Base-by-base conservation (phyloP, 108 stramenopile genomes). In the Seminavis robusta region DNA sequence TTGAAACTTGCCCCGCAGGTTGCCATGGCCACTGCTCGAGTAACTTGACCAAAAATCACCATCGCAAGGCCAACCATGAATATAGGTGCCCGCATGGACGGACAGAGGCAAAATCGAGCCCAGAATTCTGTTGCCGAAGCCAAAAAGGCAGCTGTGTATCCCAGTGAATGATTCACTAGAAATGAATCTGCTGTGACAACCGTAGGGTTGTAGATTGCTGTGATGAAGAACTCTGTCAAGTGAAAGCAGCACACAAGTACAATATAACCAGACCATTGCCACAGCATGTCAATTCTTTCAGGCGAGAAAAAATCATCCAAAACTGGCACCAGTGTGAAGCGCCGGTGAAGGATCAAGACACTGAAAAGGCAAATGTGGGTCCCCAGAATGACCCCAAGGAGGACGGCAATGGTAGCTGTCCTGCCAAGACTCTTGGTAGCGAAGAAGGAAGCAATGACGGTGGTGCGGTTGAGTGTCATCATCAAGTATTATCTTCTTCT, bases 1-100 rank as follows among this genome's bases (percentile, higher is more conserved):
- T 94, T 90, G 75, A 98, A 98, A 59, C 92, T 90, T 63, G 76
- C 79, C 0, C 94, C 95, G 49, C 90, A 92, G 11, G 92, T 94
- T 33, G 74, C 63, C 94, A 98, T 96, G 47, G 98, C 96, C 46
- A 72, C 61, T 31, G 88, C 66, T 19, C 98, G 90, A 42, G 92
- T 74, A 0, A 55, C 54, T 61, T 96, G 95, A 11, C 94, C 86
- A 20, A 65, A 26, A 1, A 90, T 21, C 5, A 87, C 86, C 25
- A 97, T 55, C 1, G 57, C 17, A 15, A 92, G 47, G 6, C 95
- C 95, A 11, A 84, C 10, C 13, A 11, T 16, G 42, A n/a, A 56
- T 1, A 41, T 31, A 13, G n/a, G 17, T 62, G 47, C 59, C 19
- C 69, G 73, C 31, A 52, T 33, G 24, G 23, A 27, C 8, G 78